Conservation (phyloP, 441 rosid genomes). For the Mallotus japonicus region DNA sequence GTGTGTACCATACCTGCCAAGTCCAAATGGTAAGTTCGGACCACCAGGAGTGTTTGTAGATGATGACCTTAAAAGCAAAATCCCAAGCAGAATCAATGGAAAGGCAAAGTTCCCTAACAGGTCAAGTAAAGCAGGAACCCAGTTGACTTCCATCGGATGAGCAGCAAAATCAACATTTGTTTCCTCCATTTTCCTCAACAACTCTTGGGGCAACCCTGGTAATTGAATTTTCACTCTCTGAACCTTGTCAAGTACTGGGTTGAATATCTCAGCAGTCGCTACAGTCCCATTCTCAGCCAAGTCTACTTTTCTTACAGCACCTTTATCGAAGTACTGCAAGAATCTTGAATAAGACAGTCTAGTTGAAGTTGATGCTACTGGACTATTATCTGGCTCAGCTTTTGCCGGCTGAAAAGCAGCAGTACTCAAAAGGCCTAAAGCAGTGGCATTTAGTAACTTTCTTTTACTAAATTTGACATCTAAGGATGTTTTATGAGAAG, state of each 20-base stretch:
- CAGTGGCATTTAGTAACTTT: conserved; percentile 40
- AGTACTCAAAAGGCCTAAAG: conserved; percentile 38
- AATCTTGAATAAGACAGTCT: conserved; percentile 64
- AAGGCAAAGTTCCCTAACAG: conserved; percentile 59
- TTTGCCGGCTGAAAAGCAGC: conserved; percentile 33
- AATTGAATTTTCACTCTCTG: conserved; percentile 69
- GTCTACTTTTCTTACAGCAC: conserved; percentile 61
- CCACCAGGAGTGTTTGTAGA: conserved; percentile 46
- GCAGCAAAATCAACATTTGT: conserved; percentile 67
- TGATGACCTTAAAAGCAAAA: conserved; percentile 44
- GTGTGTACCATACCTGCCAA: conserved; percentile 49
- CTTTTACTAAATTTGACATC: conserved; percentile 43
- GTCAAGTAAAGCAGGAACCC: conserved; percentile 48
- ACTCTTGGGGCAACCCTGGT: conserved; percentile 58
- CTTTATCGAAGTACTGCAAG: conserved; percentile 56
- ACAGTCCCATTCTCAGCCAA: conserved; percentile 67
- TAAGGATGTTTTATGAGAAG: conserved; percentile 26
- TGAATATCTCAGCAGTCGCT: conserved; percentile 61
- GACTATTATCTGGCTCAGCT: conserved; percentile 58
- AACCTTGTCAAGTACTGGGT: conserved; percentile 44
- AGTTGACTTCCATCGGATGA: conserved; percentile 51
- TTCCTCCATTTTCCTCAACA: conserved; percentile 61
- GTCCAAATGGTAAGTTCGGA: conserved; percentile 73
- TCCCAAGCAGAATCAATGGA: conserved; percentile 58
- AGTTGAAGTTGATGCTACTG: conserved; percentile 47